phyloP scores from a whole-genome alignment of 768 basidiomycete genomes.

The Lanmaoa rubissima region DNA sequence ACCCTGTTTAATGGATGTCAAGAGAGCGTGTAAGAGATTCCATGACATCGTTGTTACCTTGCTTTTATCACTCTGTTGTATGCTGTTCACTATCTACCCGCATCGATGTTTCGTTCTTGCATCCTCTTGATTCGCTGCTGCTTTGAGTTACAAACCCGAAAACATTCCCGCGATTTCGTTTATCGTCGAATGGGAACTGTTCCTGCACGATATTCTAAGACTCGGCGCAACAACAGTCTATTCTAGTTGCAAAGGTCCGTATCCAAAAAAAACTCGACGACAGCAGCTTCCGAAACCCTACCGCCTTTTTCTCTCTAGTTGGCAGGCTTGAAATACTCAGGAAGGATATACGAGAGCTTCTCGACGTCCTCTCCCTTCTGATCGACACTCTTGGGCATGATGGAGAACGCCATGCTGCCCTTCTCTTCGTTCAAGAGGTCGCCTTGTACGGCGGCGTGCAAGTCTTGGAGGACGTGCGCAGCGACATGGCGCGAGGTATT shows the following conservation, averaged over 20 bases:
- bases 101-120: neutral
- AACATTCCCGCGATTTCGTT: too few species aligned
- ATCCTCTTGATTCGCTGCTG: neutral
- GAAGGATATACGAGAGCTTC: slow-evolving; percentile 76
- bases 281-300: neutral
- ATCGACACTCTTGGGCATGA: slow-evolving; percentile 67
- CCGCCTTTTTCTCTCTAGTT: slow-evolving; percentile 2
- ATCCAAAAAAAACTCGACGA: too few species aligned
- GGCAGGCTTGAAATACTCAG: slow-evolving; percentile 58
- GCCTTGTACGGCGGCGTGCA: slow-evolving; percentile 58
- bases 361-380: slow-evolving; percentile 58
- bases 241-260: too few species aligned
- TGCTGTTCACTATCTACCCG: slow-evolving; percentile 8
- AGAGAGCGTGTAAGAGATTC: neutral
- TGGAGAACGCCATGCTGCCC: slow-evolving; percentile 82
- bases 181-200: too few species aligned
- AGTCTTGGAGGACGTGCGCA: slow-evolving; percentile 63
- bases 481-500: slow-evolving; percentile 79
- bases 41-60: neutral
- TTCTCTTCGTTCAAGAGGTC: slow-evolving; percentile 63
- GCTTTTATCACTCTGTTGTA: slow-evolving; percentile 19
- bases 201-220: too few species aligned
- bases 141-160: neutral
- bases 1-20: neutral
- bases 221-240: too few species aligned